Conservation (phyloP, 192 early-diverging fungal species). For the Coemansia sp. region DNA sequence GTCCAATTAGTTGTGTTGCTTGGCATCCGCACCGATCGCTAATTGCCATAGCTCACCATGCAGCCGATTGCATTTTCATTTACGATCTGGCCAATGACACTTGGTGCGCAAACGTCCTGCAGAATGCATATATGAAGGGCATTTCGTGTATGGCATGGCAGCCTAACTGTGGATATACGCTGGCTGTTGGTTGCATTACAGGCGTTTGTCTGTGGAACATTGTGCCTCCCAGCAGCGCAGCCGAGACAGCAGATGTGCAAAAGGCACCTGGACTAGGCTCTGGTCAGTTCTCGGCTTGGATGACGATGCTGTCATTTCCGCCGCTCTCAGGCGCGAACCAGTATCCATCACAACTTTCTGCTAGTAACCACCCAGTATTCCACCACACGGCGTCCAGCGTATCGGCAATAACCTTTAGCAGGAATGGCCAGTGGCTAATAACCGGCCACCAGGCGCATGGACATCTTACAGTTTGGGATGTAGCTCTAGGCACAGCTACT, state of each 20-base stretch:
- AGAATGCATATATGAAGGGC: constrained; percentile 39
- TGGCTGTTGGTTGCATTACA: constrained; percentile 44
- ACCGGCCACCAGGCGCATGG: constrained; percentile 42
- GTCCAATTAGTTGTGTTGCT: constrained; percentile 59
- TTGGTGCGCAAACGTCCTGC: constrained; percentile 48
- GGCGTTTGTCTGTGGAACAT: constrained; percentile 54
- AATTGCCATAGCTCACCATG: constrained; percentile 66
- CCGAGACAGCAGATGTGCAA: constrained; percentile 1
- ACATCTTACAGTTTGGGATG: constrained; percentile 49
- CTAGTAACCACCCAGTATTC: not conserved
- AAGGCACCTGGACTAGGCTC: constrained; percentile 28
- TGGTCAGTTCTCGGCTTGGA: constrained; percentile 42
- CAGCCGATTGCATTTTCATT: constrained; percentile 62
- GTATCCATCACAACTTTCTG: constrained; percentile 11
- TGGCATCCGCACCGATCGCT: constrained; percentile 73
- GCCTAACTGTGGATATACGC: constrained; percentile 41
- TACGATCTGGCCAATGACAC: constrained; percentile 63
- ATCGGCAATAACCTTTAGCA: constrained; percentile 43
- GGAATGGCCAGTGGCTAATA: constrained; percentile 49
- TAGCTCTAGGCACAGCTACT: constrained; percentile 42
- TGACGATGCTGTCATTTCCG: constrained; percentile 45
- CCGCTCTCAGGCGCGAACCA: constrained; percentile 5
- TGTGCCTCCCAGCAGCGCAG: constrained; percentile 10
- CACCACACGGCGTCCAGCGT: constrained; percentile 32
- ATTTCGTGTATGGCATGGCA: constrained; percentile 54